Conservation (phyloP, 1,139 yeast species). For the Wickerhamomyces sp. region DNA sequence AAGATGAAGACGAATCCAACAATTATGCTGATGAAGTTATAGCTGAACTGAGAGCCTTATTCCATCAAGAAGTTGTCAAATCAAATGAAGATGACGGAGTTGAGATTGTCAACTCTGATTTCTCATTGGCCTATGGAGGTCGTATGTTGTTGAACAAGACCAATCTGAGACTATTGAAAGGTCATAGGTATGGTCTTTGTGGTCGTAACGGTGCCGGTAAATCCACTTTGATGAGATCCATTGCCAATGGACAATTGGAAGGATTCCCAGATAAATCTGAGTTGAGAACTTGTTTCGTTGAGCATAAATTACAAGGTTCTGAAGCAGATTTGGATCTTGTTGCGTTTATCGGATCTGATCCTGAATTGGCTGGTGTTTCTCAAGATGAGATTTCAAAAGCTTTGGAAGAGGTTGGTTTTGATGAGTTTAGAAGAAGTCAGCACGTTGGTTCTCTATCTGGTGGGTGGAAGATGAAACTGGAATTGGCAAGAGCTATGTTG, state of each 20-base stretch:
- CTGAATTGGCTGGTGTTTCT: slow-evolving; percentile 61
- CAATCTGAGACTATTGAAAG: slow-evolving; percentile 77
- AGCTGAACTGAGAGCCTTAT: slow-evolving; percentile 55
- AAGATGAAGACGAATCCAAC: slow-evolving; percentile 34
- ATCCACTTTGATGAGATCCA: slow-evolving; percentile 95
- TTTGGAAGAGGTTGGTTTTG: slow-evolving; percentile 80
- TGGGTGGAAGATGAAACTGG: slow-evolving; percentile 99
- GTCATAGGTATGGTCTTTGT: slow-evolving; percentile 96
- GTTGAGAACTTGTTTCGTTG: slow-evolving; percentile 91
- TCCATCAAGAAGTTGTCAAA: slow-evolving; percentile 56
- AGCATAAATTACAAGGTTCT: slow-evolving; percentile 93
- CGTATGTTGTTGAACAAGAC: slow-evolving; percentile 96
- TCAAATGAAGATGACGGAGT: slow-evolving; percentile 65
- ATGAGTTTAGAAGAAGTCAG: slow-evolving; percentile 83
- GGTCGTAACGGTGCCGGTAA: slow-evolving; percentile 99
- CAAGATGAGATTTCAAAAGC: slow-evolving; percentile 71
- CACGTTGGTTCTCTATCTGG: slow-evolving; percentile 94
- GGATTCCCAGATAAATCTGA: slow-evolving; percentile 93
- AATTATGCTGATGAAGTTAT: slow-evolving; percentile 44
- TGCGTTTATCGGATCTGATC: slow-evolving; percentile 85
- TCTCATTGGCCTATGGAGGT: slow-evolving; percentile 95
- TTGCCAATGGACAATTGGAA: slow-evolving; percentile 94
- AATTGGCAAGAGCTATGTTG: slow-evolving; percentile 96
- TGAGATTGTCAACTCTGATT: slow-evolving; percentile 89
- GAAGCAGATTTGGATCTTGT: slow-evolving; percentile 91